Percentiles rank a stretch among this genome's conserved stretches.
phyloP scores from a whole-genome alignment of 139 green algal species.

The Micromonas pusilla region DNA sequence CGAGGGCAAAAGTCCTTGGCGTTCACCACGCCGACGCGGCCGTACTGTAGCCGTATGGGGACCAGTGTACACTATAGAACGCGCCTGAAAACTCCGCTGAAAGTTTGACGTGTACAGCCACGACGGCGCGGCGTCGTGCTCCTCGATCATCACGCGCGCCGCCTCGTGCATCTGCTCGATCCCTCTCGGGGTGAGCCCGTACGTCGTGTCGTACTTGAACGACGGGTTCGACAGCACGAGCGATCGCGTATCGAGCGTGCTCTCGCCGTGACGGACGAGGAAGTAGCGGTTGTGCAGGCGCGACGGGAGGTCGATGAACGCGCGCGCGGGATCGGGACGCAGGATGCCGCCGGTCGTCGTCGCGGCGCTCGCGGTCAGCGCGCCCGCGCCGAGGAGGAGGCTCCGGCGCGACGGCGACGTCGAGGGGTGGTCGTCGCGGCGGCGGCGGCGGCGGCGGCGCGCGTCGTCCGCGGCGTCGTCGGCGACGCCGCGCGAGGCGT shows the following conservation, averaged over 20 bases:
- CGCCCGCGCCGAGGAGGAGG: neutral
- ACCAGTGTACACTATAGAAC: too few species aligned
- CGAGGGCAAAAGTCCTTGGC: too few species aligned
- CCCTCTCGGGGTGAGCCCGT: conserved; percentile 15
- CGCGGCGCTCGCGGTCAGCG: neutral
- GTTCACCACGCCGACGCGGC: too few species aligned
- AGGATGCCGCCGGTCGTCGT: neutral
- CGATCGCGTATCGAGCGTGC: conserved; percentile 1
- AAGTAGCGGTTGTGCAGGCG: conserved; percentile 32
- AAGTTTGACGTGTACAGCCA: conserved; percentile 34
- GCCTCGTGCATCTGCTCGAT: conserved; percentile 23
- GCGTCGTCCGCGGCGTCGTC: neutral
- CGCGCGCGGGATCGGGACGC: neutral
- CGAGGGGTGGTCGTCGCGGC: neutral
- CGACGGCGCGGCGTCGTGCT: conserved; percentile 17
- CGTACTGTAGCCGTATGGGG: too few species aligned
- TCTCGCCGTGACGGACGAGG: conserved; percentile 29
- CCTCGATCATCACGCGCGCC: neutral
- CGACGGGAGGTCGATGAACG: conserved; percentile 23
- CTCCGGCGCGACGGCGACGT: neutral
- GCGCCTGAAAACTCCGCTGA: conserved; percentile 23
- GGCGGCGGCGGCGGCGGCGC: too few species aligned
- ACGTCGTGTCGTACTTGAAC: conserved; percentile 29
- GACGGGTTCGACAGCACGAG: conserved; percentile 15
- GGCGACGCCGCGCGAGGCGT: neutral